phyloP scores from a whole-genome alignment of 768 basidiomycete species.

The Leccinum longicurvipes region DNA sequence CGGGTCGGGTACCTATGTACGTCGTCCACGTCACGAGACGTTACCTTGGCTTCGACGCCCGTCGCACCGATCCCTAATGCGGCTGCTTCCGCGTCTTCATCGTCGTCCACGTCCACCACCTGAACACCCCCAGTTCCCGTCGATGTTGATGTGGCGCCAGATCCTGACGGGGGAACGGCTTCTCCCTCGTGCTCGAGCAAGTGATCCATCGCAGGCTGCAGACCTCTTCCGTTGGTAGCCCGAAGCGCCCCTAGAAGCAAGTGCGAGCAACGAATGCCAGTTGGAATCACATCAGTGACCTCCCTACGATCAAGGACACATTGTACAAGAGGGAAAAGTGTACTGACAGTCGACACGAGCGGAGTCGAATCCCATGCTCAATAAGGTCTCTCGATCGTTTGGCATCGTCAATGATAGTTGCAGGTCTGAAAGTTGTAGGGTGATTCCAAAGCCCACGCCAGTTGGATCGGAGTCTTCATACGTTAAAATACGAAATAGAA shows the following conservation, averaged over 20 bases:
- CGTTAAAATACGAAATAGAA: too few species aligned
- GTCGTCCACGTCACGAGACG: background rate
- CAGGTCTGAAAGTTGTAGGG: background rate
- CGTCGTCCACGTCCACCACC: constrained; percentile 54
- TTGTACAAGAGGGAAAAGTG: background rate
- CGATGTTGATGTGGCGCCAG: background rate
- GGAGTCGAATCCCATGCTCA: constrained; percentile 85
- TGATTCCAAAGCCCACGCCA: too few species aligned
- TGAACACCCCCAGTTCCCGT: constrained; percentile 3
- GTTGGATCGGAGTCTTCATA: too few species aligned
- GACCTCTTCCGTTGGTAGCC: constrained; percentile 76
- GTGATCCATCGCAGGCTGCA: constrained; percentile 91
- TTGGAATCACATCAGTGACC: background rate
- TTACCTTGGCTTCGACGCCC: constrained; percentile 66
- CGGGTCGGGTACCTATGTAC: background rate
- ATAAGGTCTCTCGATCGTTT: constrained; percentile 67
- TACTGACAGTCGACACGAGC: constrained; percentile 81
- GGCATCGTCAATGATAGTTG: constrained; percentile 29
- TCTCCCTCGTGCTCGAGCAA: constrained; percentile 77
- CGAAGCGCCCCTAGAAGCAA: constrained; percentile 72
- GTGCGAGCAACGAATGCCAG: background rate
- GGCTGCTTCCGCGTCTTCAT: constrained; percentile 66
- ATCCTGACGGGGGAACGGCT: constrained; percentile 37
- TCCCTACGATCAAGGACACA: background rate
- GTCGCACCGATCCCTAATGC: constrained; percentile 43